Conservation (phyloP, 1,284 basidiomycete genomes). For the Somion occarium region DNA sequence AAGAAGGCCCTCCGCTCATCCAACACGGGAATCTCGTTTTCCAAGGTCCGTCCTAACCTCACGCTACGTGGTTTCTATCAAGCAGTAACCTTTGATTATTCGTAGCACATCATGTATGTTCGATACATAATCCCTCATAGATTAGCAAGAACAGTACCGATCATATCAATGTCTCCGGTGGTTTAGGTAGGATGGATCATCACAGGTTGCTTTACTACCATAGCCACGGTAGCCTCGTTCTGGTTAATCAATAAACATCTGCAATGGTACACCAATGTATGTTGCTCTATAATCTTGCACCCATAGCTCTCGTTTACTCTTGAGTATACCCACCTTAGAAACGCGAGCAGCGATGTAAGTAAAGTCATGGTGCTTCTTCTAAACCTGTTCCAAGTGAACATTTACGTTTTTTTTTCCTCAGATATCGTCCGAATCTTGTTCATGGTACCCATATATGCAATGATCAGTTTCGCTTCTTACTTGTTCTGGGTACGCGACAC, state of each 20-base stretch:
- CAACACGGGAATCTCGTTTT: slow-evolving; percentile 59
- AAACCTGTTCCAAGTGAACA: slow-evolving; percentile 2
- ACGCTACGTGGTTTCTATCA: neutral
- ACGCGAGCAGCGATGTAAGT: slow-evolving; percentile 61
- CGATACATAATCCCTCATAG: neutral
- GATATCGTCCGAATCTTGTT: slow-evolving; percentile 72
- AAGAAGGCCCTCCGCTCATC: slow-evolving; percentile 42
- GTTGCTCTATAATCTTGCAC: slow-evolving; percentile 5
- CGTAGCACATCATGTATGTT: neutral
- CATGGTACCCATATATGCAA: slow-evolving; percentile 76
- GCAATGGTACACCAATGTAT: slow-evolving; percentile 66
- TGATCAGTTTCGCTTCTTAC: slow-evolving; percentile 65
- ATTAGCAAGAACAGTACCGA: neutral
- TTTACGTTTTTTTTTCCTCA: slow-evolving; percentile 18
- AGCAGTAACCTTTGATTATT: slow-evolving; percentile 3
- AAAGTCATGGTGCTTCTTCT: neutral
- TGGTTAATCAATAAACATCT: slow-evolving; percentile 75
- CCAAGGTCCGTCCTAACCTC: slow-evolving; percentile 49
- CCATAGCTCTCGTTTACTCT: slow-evolving; percentile 8
- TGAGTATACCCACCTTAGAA: slow-evolving; percentile 39
- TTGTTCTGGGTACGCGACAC: slow-evolving; percentile 68
- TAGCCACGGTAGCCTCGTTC: slow-evolving; percentile 52
- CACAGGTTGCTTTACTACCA: slow-evolving; percentile 53
- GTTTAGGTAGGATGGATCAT: slow-evolving; percentile 70
- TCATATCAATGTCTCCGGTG: neutral